Conservation (phyloP, 1,284 basidiomycete genomes). For the Ceratorhiza oryzae-sativae region DNA sequence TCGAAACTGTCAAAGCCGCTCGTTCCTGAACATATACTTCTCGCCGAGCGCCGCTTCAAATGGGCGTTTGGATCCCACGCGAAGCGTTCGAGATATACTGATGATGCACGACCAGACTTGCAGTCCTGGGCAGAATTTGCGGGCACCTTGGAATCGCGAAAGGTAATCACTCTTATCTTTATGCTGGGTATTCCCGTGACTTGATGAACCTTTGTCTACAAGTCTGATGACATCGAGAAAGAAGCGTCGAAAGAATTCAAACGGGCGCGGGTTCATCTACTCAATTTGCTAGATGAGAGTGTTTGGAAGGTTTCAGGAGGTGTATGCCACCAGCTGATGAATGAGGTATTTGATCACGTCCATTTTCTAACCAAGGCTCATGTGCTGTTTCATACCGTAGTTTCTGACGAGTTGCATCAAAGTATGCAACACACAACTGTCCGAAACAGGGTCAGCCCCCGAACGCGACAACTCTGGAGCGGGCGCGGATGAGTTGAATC, state of each 20-base stretch:
- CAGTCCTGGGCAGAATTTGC: constrained; percentile 48
- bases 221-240: background rate
- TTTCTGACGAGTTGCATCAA: constrained; percentile 30
- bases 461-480: background rate
- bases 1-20: constrained; percentile 13
- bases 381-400: background rate
- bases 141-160: constrained; percentile 22
- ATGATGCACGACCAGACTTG: constrained; percentile 58
- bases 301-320: constrained; percentile 30
- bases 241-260: constrained; percentile 37
- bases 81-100: constrained; percentile 53
- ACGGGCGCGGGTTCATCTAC: constrained; percentile 25
- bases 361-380: background rate
- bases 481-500: constrained; percentile 15
- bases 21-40: background rate
- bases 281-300: constrained; percentile 29
- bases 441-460: background rate
- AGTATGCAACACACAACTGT: constrained; percentile 26
- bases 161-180: background rate
- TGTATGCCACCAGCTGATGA: constrained; percentile 26
- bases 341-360: background rate
- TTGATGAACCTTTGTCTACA: background rate
- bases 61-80: constrained; percentile 72
- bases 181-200: background rate
- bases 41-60: constrained; percentile 69